These are phyloP conservation scores for Lolium multiflorum DNA, from an alignment of 176 grass and related monocot genomes.

Conservation along the genomic window DNA sequence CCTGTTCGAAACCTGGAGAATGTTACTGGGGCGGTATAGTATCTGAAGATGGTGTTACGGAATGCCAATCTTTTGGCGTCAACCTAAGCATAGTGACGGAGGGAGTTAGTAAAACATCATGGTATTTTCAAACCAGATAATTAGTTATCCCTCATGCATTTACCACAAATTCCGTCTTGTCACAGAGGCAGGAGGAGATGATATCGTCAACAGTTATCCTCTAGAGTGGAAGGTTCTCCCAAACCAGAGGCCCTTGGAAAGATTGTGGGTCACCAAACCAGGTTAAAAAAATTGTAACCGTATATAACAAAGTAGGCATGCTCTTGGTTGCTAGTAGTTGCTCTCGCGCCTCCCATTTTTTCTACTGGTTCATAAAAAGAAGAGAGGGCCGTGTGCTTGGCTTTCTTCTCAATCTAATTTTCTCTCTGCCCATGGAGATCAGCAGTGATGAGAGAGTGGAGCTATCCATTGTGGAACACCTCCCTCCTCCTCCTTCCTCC, in stretches of 20 bases:
- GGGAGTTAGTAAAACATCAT: neutral
- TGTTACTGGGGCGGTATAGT: too few species aligned
- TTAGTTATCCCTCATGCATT: neutral
- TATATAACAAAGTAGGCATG: constrained; percentile 55
- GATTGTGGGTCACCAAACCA: constrained; percentile 77
- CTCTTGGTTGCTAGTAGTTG: constrained; percentile 74
- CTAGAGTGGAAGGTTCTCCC: constrained; percentile 38
- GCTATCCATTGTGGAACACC: constrained; percentile 29
- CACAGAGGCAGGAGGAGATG: neutral
- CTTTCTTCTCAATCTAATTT: constrained; percentile 49
- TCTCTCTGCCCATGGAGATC: constrained; percentile 54
- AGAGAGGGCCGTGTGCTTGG: constrained; percentile 7
- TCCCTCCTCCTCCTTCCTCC: constrained; percentile 38
- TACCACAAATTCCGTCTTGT: neutral
- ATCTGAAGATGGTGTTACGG: neutral
- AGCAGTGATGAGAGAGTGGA: constrained; percentile 52
- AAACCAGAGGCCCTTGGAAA: constrained; percentile 42
- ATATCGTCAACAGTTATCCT: neutral
- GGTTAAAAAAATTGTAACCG: neutral
- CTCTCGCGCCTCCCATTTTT: constrained; percentile 35
- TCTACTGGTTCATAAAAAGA: constrained; percentile 44
- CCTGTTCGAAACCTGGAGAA: too few species aligned
- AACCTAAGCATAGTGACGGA: neutral
- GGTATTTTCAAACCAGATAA: neutral
- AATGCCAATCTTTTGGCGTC: neutral